A percentile compares a stretch with the other conserved stretches of the same genome.
These are phyloP conservation scores for Penicillium sp. DNA, from an alignment of 2,329 filamentous ascomycete species.

Conservation along the genomic window DNA sequence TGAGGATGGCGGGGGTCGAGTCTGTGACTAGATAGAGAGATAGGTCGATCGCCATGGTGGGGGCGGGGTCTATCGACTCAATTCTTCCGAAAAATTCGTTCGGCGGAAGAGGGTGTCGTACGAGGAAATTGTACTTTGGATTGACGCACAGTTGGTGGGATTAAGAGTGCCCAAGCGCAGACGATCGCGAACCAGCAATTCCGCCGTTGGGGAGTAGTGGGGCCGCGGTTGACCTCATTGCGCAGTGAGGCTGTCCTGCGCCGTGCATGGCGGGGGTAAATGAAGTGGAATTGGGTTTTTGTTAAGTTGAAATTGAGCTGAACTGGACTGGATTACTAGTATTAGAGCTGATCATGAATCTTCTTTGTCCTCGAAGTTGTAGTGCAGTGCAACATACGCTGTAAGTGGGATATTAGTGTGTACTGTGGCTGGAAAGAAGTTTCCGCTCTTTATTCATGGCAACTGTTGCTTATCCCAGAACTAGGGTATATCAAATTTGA, in stretches of 20 bases:
- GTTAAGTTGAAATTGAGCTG: no score
- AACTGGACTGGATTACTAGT: no score
- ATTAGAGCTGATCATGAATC: no score
- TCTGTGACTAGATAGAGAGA: constrained; percentile 91
- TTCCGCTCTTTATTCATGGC: no score
- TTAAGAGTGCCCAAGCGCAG: constrained; percentile 1
- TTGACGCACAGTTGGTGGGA: background rate
- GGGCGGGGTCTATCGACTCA: background rate
- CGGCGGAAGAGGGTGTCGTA: background rate
- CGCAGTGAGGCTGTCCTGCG: constrained; percentile 8
- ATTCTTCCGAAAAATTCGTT: background rate
- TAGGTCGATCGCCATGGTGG: constrained; percentile 67
- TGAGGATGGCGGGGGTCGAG: constrained; percentile 83
- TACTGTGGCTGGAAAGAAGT: no score
- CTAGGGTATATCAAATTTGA: no score
- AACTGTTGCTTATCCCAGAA: no score
- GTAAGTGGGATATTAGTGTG: no score
- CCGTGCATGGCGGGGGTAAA: background rate
- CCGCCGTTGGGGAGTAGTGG: constrained; percentile 20
- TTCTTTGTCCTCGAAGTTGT: no score
- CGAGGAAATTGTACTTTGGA: background rate
- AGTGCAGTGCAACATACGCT: no score
- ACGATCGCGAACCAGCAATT: constrained; percentile 17
- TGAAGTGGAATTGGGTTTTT: no score
- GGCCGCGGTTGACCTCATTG: constrained; percentile 24